These are phyloP conservation scores for Juglanconis sp. DNA, from an alignment of 2,329 filamentous ascomycete species.

Conservation along the genomic window DNA sequence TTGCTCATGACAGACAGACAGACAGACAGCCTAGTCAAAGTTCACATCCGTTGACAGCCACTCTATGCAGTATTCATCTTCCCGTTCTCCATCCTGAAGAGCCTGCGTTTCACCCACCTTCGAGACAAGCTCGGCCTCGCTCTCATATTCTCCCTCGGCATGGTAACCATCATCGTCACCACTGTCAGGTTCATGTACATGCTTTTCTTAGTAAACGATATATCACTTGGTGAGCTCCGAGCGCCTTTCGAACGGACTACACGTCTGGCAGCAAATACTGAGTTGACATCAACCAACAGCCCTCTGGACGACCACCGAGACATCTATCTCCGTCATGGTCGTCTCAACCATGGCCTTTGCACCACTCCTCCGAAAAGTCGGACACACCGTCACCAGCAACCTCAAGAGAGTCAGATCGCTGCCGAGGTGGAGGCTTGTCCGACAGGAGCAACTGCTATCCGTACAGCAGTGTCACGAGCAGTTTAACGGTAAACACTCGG, in stretches of 20 bases:
- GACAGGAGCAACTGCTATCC: neutral
- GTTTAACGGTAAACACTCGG: neutral
- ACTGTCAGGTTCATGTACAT: slow-evolving; percentile 15
- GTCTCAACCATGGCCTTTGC: slow-evolving; percentile 13
- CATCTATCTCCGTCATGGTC: slow-evolving; percentile 12
- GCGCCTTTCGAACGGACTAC: neutral
- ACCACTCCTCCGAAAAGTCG: slow-evolving; percentile 9
- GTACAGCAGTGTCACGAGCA: neutral
- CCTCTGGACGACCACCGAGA: slow-evolving; percentile 13
- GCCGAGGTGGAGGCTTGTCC: neutral
- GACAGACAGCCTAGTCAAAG: too few species aligned
- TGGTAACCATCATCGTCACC: slow-evolving; percentile 15
- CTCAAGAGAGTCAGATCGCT: neutral
- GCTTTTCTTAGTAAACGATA: slow-evolving; percentile 13
- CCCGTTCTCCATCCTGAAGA: slow-evolving; percentile 11
- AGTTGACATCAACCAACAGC: neutral
- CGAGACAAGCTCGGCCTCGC: slow-evolving; percentile 10
- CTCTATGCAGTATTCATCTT: slow-evolving; percentile 11
- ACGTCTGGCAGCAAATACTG: neutral
- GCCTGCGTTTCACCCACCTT: slow-evolving; percentile 4
- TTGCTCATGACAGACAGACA: neutral
- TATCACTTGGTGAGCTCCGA: slow-evolving; percentile 8
- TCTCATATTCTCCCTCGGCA: slow-evolving; percentile 12
- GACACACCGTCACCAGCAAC: neutral
- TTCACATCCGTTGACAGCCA: neutral